Percentiles rank a stretch among this genome's conserved stretches.
phyloP scores from a whole-genome alignment of 345 rosid genomes.

The Orychophragmus violaceus region DNA sequence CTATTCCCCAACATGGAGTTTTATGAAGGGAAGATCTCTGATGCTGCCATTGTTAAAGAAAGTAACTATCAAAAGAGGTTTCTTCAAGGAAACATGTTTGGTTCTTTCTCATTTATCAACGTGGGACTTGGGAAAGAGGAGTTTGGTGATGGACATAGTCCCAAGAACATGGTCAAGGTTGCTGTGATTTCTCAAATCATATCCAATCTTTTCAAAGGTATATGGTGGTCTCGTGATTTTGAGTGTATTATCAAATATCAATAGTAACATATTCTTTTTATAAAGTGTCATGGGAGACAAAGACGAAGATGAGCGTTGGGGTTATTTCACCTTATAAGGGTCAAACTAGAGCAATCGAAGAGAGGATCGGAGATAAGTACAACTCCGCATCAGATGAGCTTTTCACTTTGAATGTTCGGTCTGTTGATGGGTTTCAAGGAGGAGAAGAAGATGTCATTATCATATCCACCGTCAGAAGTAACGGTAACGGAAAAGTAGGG shows the following conservation, averaged over 20 bases:
- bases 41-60: constrained; percentile 36
- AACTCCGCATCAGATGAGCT: background rate
- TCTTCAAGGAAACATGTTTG: constrained; percentile 36
- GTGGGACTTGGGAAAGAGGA: constrained; percentile 29
- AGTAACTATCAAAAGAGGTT: constrained; percentile 13
- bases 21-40: constrained; percentile 35
- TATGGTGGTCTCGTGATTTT: no score
- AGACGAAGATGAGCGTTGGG: constrained; percentile 30
- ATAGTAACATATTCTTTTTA: background rate
- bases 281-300: constrained; percentile 1
- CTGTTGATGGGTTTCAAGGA: constrained; percentile 49
- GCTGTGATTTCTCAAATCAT: constrained; percentile 28
- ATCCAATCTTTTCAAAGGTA: constrained; percentile 33
- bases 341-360: constrained; percentile 37
- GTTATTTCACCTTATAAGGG: constrained; percentile 44
- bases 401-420: constrained; percentile 32
- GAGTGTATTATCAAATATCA: background rate
- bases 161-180: constrained; percentile 37
- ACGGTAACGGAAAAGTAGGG: constrained; percentile 31
- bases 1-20: constrained; percentile 46
- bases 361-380: constrained; percentile 20
- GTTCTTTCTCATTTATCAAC: constrained; percentile 41
- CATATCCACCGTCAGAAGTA: constrained; percentile 41
- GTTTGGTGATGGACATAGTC: constrained; percentile 22
- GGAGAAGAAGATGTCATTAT: constrained; percentile 44